Base-by-base conservation (phyloP, 768 basidiomycete genomes). In the Mycena sanguinolenta region DNA sequence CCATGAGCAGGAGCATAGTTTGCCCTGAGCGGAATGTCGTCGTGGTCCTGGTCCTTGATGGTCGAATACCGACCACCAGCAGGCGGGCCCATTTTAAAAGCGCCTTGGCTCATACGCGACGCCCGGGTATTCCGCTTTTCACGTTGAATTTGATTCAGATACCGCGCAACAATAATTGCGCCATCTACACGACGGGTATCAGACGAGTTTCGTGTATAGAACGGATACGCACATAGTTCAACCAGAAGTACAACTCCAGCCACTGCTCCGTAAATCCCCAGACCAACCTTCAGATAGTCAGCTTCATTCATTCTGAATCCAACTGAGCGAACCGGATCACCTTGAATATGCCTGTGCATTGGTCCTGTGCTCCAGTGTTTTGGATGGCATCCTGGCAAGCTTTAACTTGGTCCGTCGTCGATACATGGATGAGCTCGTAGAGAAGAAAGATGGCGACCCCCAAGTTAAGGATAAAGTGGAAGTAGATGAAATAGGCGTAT, bases 381-480 rank as follows among this genome's bases (percentile, higher is more conserved):
- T 77, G 77, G 55, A 90, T 79, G 8, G 84, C 82, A 7, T 80
- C 50, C 53, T 85, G 79, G 77, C 91, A 92, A 49, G 84, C 81
- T 25, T 82, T 73, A 50, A 77, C 75, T 28, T 85, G 77, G 61
- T 86, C 83, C 55, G 80, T 82, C 39, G 80, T 79, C 19, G 87
- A 81, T 49, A 85, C 83, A 65, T 84, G 83, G 52, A 84, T 82
- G 58, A 91, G 80, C 64, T 84, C 77, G 72, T 81, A 85, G 44
- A 90, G 81, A 73, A 90, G 82, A 79, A 86, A 91, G 63, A 76
- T 77, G 46, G 87, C 87, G 69, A 87, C 83, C 32, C 79, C 82
- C 76, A 90, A 66, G 76, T 89, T 90, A 82, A 90, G 67, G 72
- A 88, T 46, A 75, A 90, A 85, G 79, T 91, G 88, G 71, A 85